phyloP scores from a whole-genome alignment of 768 basidiomycete genomes.

The Cantharellus anzutake region DNA sequence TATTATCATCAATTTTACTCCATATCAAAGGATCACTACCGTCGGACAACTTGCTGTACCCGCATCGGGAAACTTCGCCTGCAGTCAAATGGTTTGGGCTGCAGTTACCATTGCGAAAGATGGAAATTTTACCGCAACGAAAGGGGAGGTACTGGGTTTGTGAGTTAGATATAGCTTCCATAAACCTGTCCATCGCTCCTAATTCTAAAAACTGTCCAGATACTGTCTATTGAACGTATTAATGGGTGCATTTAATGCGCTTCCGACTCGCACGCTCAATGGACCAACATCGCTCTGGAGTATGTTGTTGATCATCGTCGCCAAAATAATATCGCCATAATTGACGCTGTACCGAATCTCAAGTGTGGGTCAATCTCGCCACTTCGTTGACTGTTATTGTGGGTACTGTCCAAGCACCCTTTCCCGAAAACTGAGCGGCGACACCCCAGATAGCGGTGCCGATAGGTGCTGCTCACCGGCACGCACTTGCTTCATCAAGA shows the following conservation, averaged over 20 bases:
- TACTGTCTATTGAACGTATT: conserved; percentile 19
- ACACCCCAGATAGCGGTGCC: not conserved
- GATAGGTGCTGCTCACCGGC: not conserved
- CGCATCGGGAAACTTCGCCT: conserved; percentile 18
- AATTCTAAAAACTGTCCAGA: not conserved
- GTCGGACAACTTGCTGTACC: conserved; percentile 15
- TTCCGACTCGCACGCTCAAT: conserved; percentile 19
- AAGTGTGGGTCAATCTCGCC: conserved; percentile 29
- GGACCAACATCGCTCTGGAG: conserved; percentile 8
- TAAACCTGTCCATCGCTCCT: not conserved
- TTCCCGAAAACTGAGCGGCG: conserved; percentile 10
- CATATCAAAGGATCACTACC: conserved; percentile 16
- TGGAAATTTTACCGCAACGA: conserved; percentile 19
- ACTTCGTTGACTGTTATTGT: conserved; percentile 25
- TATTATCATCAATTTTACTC: not conserved
- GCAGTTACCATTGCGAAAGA: conserved; percentile 6
- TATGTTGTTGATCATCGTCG: conserved; percentile 8
- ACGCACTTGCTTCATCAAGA: not conserved
- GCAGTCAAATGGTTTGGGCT: conserved; percentile 8
- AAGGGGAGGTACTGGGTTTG: conserved; percentile 24
- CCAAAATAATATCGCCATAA: too few relatives aligned
- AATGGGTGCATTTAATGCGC: conserved; percentile 25
- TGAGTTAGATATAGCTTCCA: conserved; percentile 10
- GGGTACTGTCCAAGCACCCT: not conserved
- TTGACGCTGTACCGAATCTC: conserved; percentile 1